phyloP scores from a whole-genome alignment of 768 basidiomycete species.

The Suillus paluster region DNA sequence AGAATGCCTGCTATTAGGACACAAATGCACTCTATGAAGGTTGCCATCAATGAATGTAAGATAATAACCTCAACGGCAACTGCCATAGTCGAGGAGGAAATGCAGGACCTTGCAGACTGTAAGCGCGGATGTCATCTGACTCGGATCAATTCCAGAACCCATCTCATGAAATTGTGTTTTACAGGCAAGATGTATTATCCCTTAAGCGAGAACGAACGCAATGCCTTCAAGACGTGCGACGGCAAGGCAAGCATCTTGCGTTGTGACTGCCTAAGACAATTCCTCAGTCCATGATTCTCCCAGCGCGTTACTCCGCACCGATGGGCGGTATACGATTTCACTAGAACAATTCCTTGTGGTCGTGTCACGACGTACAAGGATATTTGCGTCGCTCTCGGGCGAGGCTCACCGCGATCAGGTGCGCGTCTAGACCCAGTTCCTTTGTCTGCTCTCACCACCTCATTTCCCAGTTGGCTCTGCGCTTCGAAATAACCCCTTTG shows the following conservation, averaged over 20 bases:
- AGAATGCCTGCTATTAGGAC: conserved; percentile 9
- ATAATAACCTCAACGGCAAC: neutral
- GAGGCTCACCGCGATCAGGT: too few species aligned
- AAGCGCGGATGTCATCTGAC: neutral
- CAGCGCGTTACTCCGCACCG: conserved; percentile 55
- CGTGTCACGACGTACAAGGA: too few species aligned
- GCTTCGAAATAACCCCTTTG: conserved; percentile 69
- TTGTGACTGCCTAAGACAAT: too few species aligned
- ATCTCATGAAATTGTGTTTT: too few species aligned
- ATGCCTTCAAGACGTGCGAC: conserved; percentile 25
- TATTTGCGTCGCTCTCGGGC: too few species aligned
- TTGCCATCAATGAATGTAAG: neutral
- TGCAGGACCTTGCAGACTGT: conserved; percentile 7
- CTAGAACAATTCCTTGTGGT: conserved; percentile 49
- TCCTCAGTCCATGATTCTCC: conserved; percentile 27
- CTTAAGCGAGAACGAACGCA: conserved; percentile 16
- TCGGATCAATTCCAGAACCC: too few species aligned
- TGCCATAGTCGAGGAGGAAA: neutral
- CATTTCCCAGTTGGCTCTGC: too few species aligned
- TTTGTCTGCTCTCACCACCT: too few species aligned
- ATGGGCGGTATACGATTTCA: conserved; percentile 64
- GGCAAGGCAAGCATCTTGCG: conserved; percentile 31
- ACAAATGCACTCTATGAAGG: neutral
- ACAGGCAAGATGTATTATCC: conserved; percentile 21
- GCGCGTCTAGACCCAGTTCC: too few species aligned